These are phyloP conservation scores for Lasiodiplodia sp. DNA, from an alignment of 2,329 filamentous ascomycete species.

Conservation along the genomic window DNA sequence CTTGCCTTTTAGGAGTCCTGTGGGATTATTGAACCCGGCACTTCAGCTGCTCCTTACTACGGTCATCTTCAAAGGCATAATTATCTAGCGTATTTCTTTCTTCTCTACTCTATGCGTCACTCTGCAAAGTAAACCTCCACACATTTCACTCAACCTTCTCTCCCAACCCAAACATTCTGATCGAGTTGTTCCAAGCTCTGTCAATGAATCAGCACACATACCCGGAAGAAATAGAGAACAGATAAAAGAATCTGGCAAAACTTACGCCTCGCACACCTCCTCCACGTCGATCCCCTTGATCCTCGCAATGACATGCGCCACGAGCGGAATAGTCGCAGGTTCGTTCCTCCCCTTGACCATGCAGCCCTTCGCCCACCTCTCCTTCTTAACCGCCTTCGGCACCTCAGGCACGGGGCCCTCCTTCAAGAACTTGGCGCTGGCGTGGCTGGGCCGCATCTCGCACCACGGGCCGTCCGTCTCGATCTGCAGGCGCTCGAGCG, in stretches of 20 bases:
- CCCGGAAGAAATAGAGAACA: neutral
- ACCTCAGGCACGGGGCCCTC: conserved; percentile 69
- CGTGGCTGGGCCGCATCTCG: conserved; percentile 70
- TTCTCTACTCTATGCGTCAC: neutral
- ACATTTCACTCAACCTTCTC: conserved; percentile 33
- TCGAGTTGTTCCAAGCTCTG: conserved; percentile 49
- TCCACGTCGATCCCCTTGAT: conserved; percentile 83
- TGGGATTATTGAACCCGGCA: neutral
- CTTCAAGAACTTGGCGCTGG: conserved; percentile 76
- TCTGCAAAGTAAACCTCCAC: neutral
- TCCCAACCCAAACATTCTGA: conserved; percentile 50
- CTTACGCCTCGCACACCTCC: conserved; percentile 81
- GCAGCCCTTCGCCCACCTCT: conserved; percentile 85
- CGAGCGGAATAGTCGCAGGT: conserved; percentile 82
- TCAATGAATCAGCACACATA: neutral
- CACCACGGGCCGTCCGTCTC: conserved; percentile 94
- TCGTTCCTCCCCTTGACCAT: conserved; percentile 98
- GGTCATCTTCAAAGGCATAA: neutral
- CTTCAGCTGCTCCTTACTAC: neutral
- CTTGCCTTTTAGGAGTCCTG: neutral
- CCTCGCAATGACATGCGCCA: conserved; percentile 86
- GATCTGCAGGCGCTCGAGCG: conserved; percentile 82
- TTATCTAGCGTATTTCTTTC: neutral
- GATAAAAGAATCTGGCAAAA: conserved; percentile 32
- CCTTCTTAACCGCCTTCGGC: conserved; percentile 91